These are phyloP conservation scores for Penicillium angulare DNA, from an alignment of 495 filamentous ascomycete species.

Conservation along the genomic window DNA sequence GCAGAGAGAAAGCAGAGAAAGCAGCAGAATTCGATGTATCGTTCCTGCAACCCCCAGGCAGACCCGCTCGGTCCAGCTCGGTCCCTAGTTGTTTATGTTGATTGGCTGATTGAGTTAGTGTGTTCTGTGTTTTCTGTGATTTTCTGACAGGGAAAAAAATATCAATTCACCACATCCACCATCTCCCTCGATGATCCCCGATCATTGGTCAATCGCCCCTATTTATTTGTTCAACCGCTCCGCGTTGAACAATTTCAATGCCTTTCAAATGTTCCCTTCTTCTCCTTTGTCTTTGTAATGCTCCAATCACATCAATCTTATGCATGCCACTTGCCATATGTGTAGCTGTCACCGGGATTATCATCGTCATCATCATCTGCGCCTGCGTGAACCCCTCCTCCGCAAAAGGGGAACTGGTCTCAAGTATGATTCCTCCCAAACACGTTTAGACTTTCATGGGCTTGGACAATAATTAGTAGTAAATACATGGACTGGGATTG, in stretches of 20 bases:
- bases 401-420: background rate
- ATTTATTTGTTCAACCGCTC: background rate
- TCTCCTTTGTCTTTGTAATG: background rate
- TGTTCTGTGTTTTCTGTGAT: no score
- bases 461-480: no score
- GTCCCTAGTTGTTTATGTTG: background rate
- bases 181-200: slow-evolving; percentile 2
- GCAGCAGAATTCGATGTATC: slow-evolving; percentile 26
- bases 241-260: background rate
- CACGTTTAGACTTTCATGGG: no score
- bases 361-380: no score
- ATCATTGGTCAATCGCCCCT: slow-evolving; percentile 18
- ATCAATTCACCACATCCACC: background rate
- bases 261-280: background rate
- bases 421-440: no score
- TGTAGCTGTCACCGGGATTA: slow-evolving; percentile 9
- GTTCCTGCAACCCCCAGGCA: slow-evolving; percentile 12
- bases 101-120: no score
- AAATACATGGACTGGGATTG: no score
- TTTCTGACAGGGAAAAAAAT: slow-evolving; percentile 2
- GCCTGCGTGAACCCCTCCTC: slow-evolving; percentile 8
- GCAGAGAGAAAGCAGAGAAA: background rate
- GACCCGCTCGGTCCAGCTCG: slow-evolving; percentile 13
- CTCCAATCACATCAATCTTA: slow-evolving; percentile 6
- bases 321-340: slow-evolving; percentile 7